These are phyloP conservation scores for Hippophae gyantsensis DNA, from an alignment of 306 rosid species.

Conservation along the genomic window DNA sequence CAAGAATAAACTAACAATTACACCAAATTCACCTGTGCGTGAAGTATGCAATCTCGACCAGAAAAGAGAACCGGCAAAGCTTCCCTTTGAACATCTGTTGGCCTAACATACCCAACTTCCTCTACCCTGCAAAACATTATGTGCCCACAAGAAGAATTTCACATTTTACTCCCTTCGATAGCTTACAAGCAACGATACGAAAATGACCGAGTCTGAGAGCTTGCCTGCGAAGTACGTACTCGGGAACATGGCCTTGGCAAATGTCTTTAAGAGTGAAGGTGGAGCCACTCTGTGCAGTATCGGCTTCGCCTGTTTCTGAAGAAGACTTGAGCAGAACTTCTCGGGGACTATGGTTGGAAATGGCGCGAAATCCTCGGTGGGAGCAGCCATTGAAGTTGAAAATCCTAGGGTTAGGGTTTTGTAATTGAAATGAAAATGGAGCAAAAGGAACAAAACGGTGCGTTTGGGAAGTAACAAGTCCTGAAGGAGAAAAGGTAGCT, in stretches of 20 bases:
- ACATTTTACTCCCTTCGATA: not conserved
- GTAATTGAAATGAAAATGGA: conserved; percentile 13
- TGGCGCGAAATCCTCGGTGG: conserved; percentile 8
- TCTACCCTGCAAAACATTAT: conserved; percentile 44
- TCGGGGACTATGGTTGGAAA: conserved; percentile 23
- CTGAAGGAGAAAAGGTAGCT: conserved; percentile 18
- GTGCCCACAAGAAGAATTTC: not conserved
- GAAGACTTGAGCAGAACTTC: conserved; percentile 15
- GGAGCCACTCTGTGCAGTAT: conserved; percentile 5
- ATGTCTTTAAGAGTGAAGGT: conserved; percentile 41
- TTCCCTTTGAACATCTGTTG: conserved; percentile 63
- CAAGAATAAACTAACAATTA: not conserved
- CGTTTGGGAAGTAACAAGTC: conserved; percentile 3
- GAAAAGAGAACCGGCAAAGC: conserved; percentile 66
- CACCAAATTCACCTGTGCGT: conserved; percentile 68
- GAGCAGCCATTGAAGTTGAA: conserved; percentile 1
- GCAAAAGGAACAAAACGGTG: conserved; percentile 5
- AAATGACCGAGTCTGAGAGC: not conserved
- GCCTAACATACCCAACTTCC: conserved; percentile 64
- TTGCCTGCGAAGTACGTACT: conserved; percentile 47
- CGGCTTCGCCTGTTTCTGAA: conserved; percentile 12
- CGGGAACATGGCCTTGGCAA: conserved; percentile 53
- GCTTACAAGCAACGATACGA: not conserved
- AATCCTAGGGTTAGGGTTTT: conserved; percentile 17
- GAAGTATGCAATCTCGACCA: conserved; percentile 71